A percentile compares a stretch with the other conserved stretches of the same genome.
Conservation (phyloP, 495 filamentous ascomycete genomes). For the Schizothecium vesticola region DNA sequence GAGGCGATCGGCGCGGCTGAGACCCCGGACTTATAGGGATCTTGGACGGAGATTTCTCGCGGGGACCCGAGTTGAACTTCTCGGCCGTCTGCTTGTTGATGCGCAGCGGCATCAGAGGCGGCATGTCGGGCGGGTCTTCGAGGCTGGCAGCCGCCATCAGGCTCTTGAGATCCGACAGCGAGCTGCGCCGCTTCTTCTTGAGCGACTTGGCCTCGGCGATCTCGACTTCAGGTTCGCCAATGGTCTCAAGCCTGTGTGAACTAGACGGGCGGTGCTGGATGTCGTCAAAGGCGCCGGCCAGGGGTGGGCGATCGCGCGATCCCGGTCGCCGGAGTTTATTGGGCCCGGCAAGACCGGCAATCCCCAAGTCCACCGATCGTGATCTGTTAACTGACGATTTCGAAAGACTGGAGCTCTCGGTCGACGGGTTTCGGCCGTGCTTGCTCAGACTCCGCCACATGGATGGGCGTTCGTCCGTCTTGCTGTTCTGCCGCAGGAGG, state of each 20-base stretch:
- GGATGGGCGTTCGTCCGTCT: slow-evolving; percentile 65
- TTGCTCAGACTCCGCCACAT: slow-evolving; percentile 91
- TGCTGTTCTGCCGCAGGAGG: slow-evolving; percentile 71
- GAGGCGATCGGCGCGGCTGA: slow-evolving; percentile 27
- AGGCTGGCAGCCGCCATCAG: slow-evolving; percentile 47
- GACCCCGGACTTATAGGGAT: slow-evolving; percentile 40
- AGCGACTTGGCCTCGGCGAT: slow-evolving; percentile 36
- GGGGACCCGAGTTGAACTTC: slow-evolving; percentile 46
- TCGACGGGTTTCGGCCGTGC: slow-evolving; percentile 53
- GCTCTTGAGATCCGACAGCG: slow-evolving; percentile 77
- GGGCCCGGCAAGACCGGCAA: slow-evolving; percentile 38
- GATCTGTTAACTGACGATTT: slow-evolving; percentile 66
- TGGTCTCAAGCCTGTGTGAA: slow-evolving; percentile 44
- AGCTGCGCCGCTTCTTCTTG: slow-evolving; percentile 83
- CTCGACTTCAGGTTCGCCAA: slow-evolving; percentile 46
- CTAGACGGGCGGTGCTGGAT: slow-evolving; percentile 39
- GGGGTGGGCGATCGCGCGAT: slow-evolving; percentile 60
- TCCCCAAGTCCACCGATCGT: slow-evolving; percentile 72
- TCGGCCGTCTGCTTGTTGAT: slow-evolving; percentile 57
- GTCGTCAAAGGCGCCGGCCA: slow-evolving; percentile 59
- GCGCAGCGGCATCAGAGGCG: slow-evolving; percentile 36
- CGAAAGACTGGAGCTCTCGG: slow-evolving; percentile 52
- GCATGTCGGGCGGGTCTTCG: slow-evolving; percentile 39
- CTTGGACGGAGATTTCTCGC: slow-evolving; percentile 36
- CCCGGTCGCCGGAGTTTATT: slow-evolving; percentile 52